Base-by-base conservation (phyloP, 192 early-diverging fungal genomes). In the Mortierella alpina region DNA sequence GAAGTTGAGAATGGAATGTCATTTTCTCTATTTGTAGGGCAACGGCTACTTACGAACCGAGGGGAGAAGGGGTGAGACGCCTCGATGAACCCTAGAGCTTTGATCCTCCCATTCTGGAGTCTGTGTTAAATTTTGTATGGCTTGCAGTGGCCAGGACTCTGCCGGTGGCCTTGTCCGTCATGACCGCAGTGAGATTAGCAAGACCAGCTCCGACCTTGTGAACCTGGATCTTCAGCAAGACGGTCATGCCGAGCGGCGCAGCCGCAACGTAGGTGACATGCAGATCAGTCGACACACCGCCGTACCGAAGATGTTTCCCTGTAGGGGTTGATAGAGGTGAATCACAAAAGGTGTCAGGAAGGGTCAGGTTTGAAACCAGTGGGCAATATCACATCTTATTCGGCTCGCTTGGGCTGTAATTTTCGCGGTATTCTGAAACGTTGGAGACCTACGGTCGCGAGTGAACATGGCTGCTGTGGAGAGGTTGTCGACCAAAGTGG, bases 41-140 rank as follows among this genome's bases (percentile, higher is more conserved):
- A 3, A 31, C 31, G 31, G 31, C 31, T 31, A 31, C 31, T 44
- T 54, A n/a, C 20, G n/a, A 64, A 58, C 8, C n/a, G 42, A 42
- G 12, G 6, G 46, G 12, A 4, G 15, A 55, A n/a, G 39, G 50
- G 13, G 9, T 23, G 7, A 15, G 15, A 5, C 40, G 8, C 7
- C 31, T 8, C 2, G 7, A 7, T 59, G 2, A 13, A 8, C 46
- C 52, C 31, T 69, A 82, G 6, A 82, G 60, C 68, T 73, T 82
- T 58, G 60, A 72, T 39, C 72, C 71, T 12, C 61, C 66, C 59
- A 75, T 66, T 46, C 73, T 48, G 40, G 81, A 76, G 44, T 84
- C 79, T 23, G 69, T 78, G 71, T 82, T 84, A 55, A 82, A 84
- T 57, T 82, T 82, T 13, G 84, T 82, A 40, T 84, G 78, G 3